phyloP scores from a whole-genome alignment of 2,329 filamentous ascomycete species.

The Beauveria pseudobassiana region DNA sequence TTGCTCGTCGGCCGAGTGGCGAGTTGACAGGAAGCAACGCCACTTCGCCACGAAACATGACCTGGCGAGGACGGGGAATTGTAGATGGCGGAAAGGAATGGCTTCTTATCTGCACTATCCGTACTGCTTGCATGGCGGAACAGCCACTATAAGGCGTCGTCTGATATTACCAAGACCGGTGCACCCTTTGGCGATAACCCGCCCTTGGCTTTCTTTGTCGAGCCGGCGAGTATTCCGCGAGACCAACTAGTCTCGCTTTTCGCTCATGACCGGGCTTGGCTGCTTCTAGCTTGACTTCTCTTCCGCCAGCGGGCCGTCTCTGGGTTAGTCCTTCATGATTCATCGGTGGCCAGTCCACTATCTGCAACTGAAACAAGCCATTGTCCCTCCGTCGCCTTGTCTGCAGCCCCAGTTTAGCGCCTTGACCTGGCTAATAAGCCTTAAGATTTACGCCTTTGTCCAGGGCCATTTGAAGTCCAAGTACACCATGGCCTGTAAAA shows the following conservation, averaged over 20 bases:
- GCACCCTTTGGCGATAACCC: not conserved
- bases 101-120: not conserved
- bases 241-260: not conserved
- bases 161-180: not conserved
- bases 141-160: not conserved
- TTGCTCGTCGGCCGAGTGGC: constrained; percentile 1
- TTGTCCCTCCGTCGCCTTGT: not conserved
- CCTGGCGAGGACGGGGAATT: not conserved
- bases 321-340: not conserved
- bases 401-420: not conserved
- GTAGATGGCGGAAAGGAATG: not conserved
- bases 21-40: not conserved
- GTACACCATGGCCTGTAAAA: not conserved
- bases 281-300: not conserved
- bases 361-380: not conserved
- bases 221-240: not conserved
- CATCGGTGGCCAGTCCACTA: not conserved
- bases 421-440: not conserved
- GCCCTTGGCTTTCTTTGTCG: not conserved
- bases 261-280: not conserved
- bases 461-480: not conserved
- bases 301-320: not conserved
- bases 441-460: not conserved
- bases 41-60: not conserved
- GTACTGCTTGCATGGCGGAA: not conserved